Evolutionary conservation across 768 basidiomycete genomes (phyloP).

Genomic region (Lactarius deliciosus): DNA sequence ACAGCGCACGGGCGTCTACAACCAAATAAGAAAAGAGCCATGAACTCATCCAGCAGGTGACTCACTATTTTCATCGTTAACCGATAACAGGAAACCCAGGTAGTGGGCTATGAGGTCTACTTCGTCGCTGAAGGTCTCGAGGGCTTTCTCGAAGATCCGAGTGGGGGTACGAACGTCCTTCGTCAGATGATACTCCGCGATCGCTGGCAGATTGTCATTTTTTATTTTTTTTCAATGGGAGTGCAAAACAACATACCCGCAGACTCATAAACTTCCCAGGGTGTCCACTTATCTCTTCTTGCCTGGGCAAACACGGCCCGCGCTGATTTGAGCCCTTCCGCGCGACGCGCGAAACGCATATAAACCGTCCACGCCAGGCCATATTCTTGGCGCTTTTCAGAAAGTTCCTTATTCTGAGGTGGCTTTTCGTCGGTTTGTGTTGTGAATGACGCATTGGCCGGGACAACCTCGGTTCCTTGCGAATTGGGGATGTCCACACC

Average conservation of each 20-base stretch:
- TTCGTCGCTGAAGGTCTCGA: conserved; percentile 80
- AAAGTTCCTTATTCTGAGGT: conserved; percentile 53
- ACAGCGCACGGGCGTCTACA: conserved; percentile 91
- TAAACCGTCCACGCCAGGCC: conserved; percentile 85
- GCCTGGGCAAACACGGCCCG: conserved; percentile 80
- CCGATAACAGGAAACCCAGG: conserved; percentile 87
- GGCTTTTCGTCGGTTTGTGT: conserved; percentile 54
- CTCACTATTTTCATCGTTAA: conserved; percentile 93
- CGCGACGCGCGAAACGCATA: conserved; percentile 87
- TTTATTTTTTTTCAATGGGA: conserved; percentile 15
- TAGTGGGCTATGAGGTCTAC: conserved; percentile 86
- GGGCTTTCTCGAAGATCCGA: conserved; percentile 90
- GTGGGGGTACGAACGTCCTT: conserved; percentile 77
- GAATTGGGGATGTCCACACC: conserved; percentile 2
- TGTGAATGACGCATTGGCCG: conserved; percentile 36
- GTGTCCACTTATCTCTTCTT: conserved; percentile 67
- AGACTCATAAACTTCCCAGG: conserved; percentile 95
- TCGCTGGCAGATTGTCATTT: conserved; percentile 48
- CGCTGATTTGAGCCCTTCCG: conserved; percentile 82
- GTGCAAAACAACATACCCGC: conserved; percentile 56
- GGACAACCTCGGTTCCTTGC: conserved; percentile 18
- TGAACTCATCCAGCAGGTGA: conserved; percentile 2
- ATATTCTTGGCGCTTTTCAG: conserved; percentile 65
- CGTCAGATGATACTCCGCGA: conserved; percentile 93
- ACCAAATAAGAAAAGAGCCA: conserved; percentile 21